Evolutionary conservation across 1,139 yeast species (phyloP), one percentile per base, ranked within the genome.

Genomic region (Debaryomyces psychrophilus): DNA sequence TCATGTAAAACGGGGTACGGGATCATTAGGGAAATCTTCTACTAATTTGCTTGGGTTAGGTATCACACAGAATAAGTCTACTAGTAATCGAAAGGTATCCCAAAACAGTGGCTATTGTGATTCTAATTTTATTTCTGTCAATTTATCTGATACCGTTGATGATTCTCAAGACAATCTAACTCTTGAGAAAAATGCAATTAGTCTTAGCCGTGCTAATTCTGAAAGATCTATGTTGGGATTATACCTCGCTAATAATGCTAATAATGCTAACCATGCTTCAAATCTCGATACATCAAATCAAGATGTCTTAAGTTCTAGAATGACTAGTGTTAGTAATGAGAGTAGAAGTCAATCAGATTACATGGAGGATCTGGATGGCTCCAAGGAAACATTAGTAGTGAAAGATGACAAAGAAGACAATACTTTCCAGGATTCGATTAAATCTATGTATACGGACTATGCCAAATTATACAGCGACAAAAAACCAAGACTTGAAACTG

Each of bases 31-130:
- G 47, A 64, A 60, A 43, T 58, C 68, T 1, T 58, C 67, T 7
- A 55, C 57, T 9, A 60, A 67, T 37, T 53, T 67, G 27, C 57
- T 61, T 37, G 77, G 76, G 2, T 62, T 72, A 48, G 73, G 72
- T 8, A 67, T 69, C 17, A 53, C 54, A 36, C 50, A 60, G 27
- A 52, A 54, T 34, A 28, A 47, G 28, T 31, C 36, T 36, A 5
- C 40, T 43, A 8, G 34, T 29, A 29, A 40, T 31, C 29, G 43
- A 7, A 44, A 47, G 25, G 45, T 46, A 15, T 47, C 46, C 14
- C 35, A 45, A 18, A 44, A 48, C 28, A 40, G 43, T 20, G 37
- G 20, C 18, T 22, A 31, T 11, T 6, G 18, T 31, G 43, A 31
- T 31, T 31, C 37, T 5, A 47, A 60, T 28, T 65, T 66, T 40